These are phyloP conservation scores for Neoscytalidium dimidiatum DNA, from an alignment of 2,329 filamentous ascomycete genomes.

Conservation along the genomic window DNA sequence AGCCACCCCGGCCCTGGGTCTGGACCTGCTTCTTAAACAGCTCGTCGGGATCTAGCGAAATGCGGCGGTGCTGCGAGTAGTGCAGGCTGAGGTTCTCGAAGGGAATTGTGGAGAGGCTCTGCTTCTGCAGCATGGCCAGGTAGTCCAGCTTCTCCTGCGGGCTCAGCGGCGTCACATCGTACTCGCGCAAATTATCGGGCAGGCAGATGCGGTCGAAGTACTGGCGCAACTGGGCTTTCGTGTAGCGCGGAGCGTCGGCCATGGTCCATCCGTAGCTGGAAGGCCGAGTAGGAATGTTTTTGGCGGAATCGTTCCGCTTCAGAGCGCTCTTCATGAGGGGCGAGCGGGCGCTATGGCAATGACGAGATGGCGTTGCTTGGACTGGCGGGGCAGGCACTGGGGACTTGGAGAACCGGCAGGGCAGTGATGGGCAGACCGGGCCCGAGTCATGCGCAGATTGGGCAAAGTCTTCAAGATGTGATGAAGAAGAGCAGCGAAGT, in stretches of 20 bases:
- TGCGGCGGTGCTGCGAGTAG: conserved; percentile 38
- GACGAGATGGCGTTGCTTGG: background rate
- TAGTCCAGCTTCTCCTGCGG: conserved; percentile 31
- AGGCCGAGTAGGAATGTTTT: background rate
- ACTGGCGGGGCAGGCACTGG: background rate
- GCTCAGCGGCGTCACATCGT: conserved; percentile 27
- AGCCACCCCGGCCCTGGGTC: conserved; percentile 54
- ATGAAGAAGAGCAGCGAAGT: background rate
- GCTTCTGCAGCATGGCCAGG: conserved; percentile 33
- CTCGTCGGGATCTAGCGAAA: conserved; percentile 52
- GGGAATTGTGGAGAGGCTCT: conserved; percentile 51
- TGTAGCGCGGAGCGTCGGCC: conserved; percentile 22
- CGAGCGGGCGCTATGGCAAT: background rate
- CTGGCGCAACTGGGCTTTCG: conserved; percentile 31
- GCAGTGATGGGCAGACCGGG: background rate
- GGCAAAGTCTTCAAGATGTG: background rate
- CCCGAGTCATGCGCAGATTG: background rate
- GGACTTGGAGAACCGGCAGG: background rate
- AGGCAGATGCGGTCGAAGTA: conserved; percentile 40
- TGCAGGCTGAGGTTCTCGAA: conserved; percentile 62
- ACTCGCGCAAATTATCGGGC: conserved; percentile 27
- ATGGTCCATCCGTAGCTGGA: background rate
- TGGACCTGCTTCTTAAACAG: conserved; percentile 58
- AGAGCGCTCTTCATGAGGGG: conserved; percentile 11
- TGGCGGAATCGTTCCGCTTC: conserved; percentile 8